Conservation (phyloP, 441 rosid species). For the Erysimum pusillum region DNA sequence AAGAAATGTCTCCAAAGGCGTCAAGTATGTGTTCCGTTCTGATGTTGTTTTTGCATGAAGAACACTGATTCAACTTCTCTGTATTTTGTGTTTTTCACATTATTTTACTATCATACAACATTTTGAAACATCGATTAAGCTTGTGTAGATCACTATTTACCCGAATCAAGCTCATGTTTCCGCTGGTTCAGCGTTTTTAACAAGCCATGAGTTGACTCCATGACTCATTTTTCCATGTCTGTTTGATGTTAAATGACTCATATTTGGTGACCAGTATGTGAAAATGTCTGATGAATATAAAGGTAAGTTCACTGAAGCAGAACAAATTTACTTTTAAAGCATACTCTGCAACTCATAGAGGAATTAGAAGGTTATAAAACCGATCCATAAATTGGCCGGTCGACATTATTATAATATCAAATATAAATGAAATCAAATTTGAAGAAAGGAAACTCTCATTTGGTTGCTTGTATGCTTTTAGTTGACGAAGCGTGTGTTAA, state of each 20-base stretch:
- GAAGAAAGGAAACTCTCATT: constrained; percentile 28
- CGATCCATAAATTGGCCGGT: constrained; percentile 14
- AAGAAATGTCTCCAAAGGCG: constrained; percentile 73
- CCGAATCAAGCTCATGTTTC: constrained; percentile 14
- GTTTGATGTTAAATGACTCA: constrained; percentile 18
- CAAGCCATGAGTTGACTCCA: neutral
- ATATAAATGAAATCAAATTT: constrained; percentile 33
- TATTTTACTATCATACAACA: neutral
- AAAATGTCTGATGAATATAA: neutral
- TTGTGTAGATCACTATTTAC: constrained; percentile 30
- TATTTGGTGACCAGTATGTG: neutral
- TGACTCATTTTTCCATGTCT: constrained; percentile 1
- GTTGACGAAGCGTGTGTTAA: constrained; percentile 54
- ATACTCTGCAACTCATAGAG: constrained; percentile 22
- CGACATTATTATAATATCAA: constrained; percentile 26
- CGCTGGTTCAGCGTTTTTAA: neutral
- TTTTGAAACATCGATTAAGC: constrained; percentile 8
- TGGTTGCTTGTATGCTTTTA: constrained; percentile 33
- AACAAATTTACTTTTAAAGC: constrained; percentile 25
- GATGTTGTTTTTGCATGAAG: constrained; percentile 91
- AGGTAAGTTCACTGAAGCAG: constrained; percentile 29
- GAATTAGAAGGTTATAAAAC: neutral
- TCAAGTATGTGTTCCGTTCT: constrained; percentile 88
- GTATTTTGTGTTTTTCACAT: constrained; percentile 20
- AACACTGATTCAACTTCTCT: constrained; percentile 17